phyloP scores from a whole-genome alignment of 225 moss, liverwort and hornwort genomes.

The Pseudisothecium myosuroides region DNA sequence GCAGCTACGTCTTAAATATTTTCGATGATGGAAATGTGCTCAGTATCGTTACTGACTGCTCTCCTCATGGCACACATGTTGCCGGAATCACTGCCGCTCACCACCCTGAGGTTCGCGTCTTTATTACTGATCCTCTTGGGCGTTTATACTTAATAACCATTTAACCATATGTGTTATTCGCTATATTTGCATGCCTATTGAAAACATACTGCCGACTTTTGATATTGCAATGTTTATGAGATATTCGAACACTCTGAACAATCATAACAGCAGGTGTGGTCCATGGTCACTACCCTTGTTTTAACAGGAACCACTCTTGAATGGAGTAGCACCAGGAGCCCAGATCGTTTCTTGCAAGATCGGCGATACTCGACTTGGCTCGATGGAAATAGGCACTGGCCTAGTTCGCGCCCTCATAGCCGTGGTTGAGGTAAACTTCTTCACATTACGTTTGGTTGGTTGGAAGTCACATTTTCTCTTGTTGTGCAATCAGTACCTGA shows the following conservation, averaged over 20 bases:
- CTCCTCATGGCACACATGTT: conserved; percentile 97
- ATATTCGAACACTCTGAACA: neutral
- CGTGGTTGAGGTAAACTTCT: conserved; percentile 65
- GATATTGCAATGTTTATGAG: neutral
- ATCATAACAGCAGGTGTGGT: neutral
- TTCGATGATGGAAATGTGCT: conserved; percentile 86
- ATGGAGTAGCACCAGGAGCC: conserved; percentile 96
- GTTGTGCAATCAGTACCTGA: neutral
- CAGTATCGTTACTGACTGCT: conserved; percentile 96
- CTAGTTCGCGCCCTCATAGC: conserved; percentile 89
- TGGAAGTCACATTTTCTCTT: neutral
- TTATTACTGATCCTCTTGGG: neutral
- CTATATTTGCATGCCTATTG: neutral
- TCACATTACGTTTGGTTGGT: neutral
- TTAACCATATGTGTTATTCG: neutral
- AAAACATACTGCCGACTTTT: neutral
- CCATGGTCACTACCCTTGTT: neutral
- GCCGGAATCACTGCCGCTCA: conserved; percentile 95
- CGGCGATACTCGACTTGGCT: conserved; percentile 87
- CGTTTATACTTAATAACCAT: neutral
- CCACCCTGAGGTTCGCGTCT: conserved; percentile 62
- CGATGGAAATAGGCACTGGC: conserved; percentile 97
- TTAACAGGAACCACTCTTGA: conserved; percentile 69
- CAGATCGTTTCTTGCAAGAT: conserved; percentile 98
- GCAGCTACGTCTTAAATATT: conserved; percentile 82